Percentiles rank a stretch among this genome's conserved stretches.
Evolutionary conservation across 78 protist species (phyloP).

Genomic region (Dictyostelium purpureum): DNA sequence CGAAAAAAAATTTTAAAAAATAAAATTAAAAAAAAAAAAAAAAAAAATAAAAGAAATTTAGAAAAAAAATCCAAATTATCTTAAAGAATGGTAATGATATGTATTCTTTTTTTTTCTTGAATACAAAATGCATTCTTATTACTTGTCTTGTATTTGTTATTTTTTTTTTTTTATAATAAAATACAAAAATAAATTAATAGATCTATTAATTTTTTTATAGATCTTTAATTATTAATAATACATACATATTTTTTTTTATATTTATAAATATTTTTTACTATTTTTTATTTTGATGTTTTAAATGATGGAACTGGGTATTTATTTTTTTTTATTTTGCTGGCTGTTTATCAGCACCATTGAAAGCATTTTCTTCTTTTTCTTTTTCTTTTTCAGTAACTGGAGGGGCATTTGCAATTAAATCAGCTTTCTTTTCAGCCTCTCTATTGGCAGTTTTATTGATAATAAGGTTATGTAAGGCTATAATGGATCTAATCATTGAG

Average conservation of each 20-base stretch:
- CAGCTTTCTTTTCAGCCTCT: conserved; percentile 85
- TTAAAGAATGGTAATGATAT: too few species aligned
- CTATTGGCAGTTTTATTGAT: conserved; percentile 90
- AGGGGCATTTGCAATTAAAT: conserved; percentile 14
- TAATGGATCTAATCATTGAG: conserved; percentile 92
- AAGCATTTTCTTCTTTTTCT: conserved; percentile 32
- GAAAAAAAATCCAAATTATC: too few species aligned
- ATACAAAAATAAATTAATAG: too few species aligned
- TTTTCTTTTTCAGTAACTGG: conserved; percentile 28
- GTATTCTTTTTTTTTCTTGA: too few species aligned
- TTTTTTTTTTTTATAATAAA: too few species aligned
- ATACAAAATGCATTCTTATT: too few species aligned
- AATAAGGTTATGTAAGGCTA: conserved; percentile 96
- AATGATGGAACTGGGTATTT: too few species aligned
- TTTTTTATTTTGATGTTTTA: neutral
- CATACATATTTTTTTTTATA: neutral
- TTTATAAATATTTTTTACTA: neutral
- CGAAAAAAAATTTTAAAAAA: too few species aligned
- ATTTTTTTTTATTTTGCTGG: neutral
- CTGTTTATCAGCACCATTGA: conserved; percentile 8
- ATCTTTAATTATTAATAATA: neutral
- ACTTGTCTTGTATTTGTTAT: too few species aligned
- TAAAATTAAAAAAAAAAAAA: too few species aligned
- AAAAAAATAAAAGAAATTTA: too few species aligned
- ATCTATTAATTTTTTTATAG: neutral